Conservation (phyloP, 768 basidiomycete species). For the Agaricus sinodeliciosus region DNA sequence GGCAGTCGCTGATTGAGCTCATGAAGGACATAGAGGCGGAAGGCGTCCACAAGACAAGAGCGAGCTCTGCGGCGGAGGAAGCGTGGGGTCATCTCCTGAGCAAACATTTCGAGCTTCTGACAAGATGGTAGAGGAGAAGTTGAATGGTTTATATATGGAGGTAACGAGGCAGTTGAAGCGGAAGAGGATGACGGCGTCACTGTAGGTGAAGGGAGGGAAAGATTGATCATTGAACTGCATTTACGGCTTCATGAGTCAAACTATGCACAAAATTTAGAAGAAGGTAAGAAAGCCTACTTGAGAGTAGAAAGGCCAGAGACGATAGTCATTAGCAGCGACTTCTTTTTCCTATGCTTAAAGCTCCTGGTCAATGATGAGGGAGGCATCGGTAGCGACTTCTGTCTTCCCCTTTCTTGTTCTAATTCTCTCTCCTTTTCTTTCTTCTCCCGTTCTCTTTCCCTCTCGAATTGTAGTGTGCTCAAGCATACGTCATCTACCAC, state of each 20-base stretch:
- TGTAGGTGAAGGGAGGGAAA: conserved; percentile 19
- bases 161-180: conserved; percentile 20
- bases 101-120: conserved; percentile 11
- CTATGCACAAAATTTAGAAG: neutral
- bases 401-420: neutral
- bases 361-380: conserved; percentile 25
- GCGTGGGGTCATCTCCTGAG: conserved; percentile 20
- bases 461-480: conserved; percentile 36
- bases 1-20: conserved; percentile 38
- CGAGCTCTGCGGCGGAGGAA: conserved; percentile 55
- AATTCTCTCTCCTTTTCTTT: too few relatives aligned
- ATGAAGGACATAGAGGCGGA: conserved; percentile 52
- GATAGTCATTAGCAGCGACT: conserved; percentile 64
- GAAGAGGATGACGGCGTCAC: conserved; percentile 21
- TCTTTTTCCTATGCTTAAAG: conserved; percentile 59
- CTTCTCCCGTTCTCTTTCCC: conserved; percentile 25
- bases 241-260: conserved; percentile 1
- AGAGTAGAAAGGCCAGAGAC: conserved; percentile 27
- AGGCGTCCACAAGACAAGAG: conserved; percentile 60
- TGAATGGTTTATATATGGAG: conserved; percentile 9
- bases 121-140: conserved; percentile 19
- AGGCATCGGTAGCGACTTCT: conserved; percentile 15
- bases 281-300: conserved; percentile 35
- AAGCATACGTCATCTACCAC: conserved; percentile 49
- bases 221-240: conserved; percentile 23